Evolutionary conservation across 306 rosid genomes (phyloP).

Genomic region (Canavalia gladiata): DNA sequence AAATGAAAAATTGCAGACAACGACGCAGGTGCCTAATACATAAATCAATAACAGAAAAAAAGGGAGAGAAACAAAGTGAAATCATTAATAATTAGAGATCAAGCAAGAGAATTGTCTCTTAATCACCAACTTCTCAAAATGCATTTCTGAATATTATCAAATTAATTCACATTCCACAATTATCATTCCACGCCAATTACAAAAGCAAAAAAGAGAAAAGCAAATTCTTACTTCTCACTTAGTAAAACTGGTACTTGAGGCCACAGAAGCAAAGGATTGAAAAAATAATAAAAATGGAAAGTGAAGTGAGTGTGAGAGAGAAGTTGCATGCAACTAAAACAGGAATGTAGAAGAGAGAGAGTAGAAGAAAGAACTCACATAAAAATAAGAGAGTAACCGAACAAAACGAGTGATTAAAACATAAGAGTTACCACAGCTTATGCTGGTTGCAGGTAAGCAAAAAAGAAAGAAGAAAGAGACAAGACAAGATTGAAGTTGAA

Average conservation of each 20-base stretch:
- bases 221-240: constrained; percentile 7
- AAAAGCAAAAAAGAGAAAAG: neutral
- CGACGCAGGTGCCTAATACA: neutral
- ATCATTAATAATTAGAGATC: constrained; percentile 33
- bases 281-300: neutral
- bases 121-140: constrained; percentile 42
- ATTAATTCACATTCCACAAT: constrained; percentile 49
- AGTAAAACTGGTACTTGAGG: constrained; percentile 32
- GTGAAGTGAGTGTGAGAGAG: constrained; percentile 35
- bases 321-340: constrained; percentile 50
- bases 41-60: neutral
- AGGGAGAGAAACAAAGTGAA: neutral
- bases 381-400: constrained; percentile 12
- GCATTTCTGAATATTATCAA: constrained; percentile 40
- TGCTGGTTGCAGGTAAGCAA: constrained; percentile 47
- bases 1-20: constrained; percentile 31
- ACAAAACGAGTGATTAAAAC: constrained; percentile 42
- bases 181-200: constrained; percentile 37
- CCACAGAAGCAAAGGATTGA: constrained; percentile 24
- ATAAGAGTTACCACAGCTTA: constrained; percentile 45
- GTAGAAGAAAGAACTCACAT: constrained; percentile 50
- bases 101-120: constrained; percentile 6
- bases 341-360: constrained; percentile 50
- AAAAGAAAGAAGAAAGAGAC: constrained; percentile 33
- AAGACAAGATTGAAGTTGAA: constrained; percentile 52